Base-by-base conservation (phyloP, 2,329 filamentous ascomycete genomes). In the Hansfordia pulvinata region DNA sequence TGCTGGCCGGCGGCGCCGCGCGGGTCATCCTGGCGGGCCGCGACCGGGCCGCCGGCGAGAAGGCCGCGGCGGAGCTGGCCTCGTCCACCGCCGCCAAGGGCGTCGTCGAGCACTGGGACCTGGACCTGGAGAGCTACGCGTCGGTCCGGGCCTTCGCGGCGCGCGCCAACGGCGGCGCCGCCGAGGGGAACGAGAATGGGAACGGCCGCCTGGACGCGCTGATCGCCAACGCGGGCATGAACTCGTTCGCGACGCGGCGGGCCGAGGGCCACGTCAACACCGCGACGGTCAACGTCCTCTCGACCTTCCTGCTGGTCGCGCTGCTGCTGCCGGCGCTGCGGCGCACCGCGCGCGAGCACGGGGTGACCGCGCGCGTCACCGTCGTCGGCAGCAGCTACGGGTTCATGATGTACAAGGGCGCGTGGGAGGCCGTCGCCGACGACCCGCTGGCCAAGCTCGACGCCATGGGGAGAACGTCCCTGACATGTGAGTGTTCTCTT, bases 31-130 rank as follows among this genome's bases (percentile, higher is more conserved):
- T 24, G 23, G 23, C 23, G 14, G n/a, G 11, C 14, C 13, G 23
- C 4, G n/a, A 6, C 23, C 5, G 10, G 7, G 23, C 9, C 5
- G 12, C 23, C 3, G 23, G 23, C 4, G 23, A 24, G 14, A 7
- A 7, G n/a, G 23, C 23, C 23, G 23, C 23, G 9, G 15, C 23
- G n/a, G 23, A 24, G 23, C 23, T 24, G 9, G 10, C 9, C 23
- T 17, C 16, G 23, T 4, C 21, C 8, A 8, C 6, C 21, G 6
- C 15, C 23, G 12, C 14, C 14, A 6, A 24, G 9, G n/a, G 7
- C 23, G 14, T n/a, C 14, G 23, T 16, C 4, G 14, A 24, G 4
- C 14, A 17, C 10, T 24, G 23, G 23, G 9, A 14, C 14, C 23
- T 24, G 14, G 23, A 24, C 23, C 23, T 24, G 7, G 7, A 14